Conservation (phyloP, 257 asterid genomes). For the Solanum etuberosum region DNA sequence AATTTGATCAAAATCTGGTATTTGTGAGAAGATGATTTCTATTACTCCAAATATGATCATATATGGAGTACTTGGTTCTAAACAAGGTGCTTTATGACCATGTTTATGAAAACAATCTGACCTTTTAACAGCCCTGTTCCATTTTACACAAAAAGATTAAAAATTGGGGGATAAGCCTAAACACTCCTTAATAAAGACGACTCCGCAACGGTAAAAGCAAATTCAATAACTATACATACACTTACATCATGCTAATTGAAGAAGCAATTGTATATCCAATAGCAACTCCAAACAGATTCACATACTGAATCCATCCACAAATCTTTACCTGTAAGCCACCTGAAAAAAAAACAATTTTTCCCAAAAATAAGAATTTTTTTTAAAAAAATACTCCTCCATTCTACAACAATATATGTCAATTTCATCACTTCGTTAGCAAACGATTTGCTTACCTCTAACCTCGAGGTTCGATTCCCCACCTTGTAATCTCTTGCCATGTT, state of each 20-base stretch:
- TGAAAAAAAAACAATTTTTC: constrained; percentile 2
- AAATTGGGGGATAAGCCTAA: not conserved
- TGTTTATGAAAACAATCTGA: constrained; percentile 35
- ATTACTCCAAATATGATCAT: constrained; percentile 39
- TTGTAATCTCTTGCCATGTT: not conserved
- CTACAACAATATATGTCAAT: not conserved
- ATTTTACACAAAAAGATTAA: not conserved
- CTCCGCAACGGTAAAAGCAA: not conserved
- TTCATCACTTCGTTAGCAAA: not conserved
- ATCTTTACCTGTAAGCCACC: constrained; percentile 82
- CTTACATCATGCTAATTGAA: constrained; percentile 46
- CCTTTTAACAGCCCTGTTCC: constrained; percentile 34
- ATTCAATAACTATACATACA: constrained; percentile 28
- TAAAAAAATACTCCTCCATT: too few relatives aligned
- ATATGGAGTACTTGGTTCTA: constrained; percentile 32
- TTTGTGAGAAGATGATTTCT: constrained; percentile 36
- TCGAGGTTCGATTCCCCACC: not conserved
- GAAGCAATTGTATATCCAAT: constrained; percentile 89
- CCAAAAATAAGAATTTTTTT: not conserved
- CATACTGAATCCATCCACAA: constrained; percentile 83
- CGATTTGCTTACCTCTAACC: not conserved
- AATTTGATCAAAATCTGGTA: constrained; percentile 44
- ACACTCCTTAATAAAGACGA: not conserved
- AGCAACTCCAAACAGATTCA: constrained; percentile 87
- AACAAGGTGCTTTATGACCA: constrained; percentile 28